Base-by-base conservation (phyloP, 305 asterid species). In the Fraxinus sp. region DNA sequence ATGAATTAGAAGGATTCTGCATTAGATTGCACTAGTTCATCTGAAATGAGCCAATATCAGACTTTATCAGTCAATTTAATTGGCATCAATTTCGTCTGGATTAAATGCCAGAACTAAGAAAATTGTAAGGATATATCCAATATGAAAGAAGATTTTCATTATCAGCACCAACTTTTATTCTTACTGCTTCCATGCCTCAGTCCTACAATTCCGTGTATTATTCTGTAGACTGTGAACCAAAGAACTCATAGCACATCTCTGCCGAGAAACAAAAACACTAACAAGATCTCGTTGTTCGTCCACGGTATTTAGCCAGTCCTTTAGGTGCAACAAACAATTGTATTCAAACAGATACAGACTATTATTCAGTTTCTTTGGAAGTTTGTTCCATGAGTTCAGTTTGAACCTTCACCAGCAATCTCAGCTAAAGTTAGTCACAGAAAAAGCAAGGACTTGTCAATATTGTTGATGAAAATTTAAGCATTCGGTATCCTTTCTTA, bases 171-270 rank as follows among this genome's bases (percentile, higher is more conserved):
- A 30, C 73, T 64, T 24, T 64, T 64, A 24, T 64, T 24, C 73
- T 64, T 10, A 64, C 39, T 5, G 39, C 76, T 14, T 30, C 24
- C 22, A 70, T 28, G 76, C 43, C 41, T 70, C 43, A 28, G 41
- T 70, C 76, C 22, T 8, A 30, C 43, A 30, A 70, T 13, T 70
- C 22, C 9, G 4, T 30, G 39, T 30, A 26, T 30, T 68, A 28
- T 68, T 28, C 75, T 26, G 39, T 70, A 14, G 76, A 32, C 39
- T 32, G 18, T 24, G 24, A 70, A 70, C 75, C 75, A 70, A 28
- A 30, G 41, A 70, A 70, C 43, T 28, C 41, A 70, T 70, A 30
- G 76, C 76, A 70, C 76, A 70, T 70, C 76, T 70, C 76, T 70
- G 22, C 76, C 24, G n/a, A 70, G 76, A 70, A 11, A 70, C 76